Evolutionary conservation across 805 yeast genomes (phyloP).

Genomic region (Osmozyma mogii): DNA sequence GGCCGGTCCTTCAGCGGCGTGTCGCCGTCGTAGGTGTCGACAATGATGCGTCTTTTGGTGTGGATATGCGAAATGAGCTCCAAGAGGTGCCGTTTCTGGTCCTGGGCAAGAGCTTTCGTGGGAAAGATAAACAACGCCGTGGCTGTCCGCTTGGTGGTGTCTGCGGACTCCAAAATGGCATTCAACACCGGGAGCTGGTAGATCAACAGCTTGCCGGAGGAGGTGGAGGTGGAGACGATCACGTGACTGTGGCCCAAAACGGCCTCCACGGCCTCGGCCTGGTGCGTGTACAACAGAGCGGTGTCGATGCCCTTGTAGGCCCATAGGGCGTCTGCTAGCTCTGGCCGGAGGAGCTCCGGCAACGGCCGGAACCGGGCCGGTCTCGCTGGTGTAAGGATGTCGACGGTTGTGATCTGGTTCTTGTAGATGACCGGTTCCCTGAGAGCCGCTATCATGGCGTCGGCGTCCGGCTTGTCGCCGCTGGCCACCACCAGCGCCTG

Average conservation of each 20-base stretch:
- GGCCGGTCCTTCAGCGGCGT: slow-evolving; percentile 54
- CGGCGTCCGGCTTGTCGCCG: slow-evolving; percentile 28
- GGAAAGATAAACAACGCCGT: slow-evolving; percentile 90
- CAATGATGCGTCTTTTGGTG: slow-evolving; percentile 35
- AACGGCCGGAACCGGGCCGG: slow-evolving; percentile 38
- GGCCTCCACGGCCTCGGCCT: slow-evolving; percentile 64
- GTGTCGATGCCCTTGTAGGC: slow-evolving; percentile 34
- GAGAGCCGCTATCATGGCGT: slow-evolving; percentile 42
- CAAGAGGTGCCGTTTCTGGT: slow-evolving; percentile 77
- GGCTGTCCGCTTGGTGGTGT: slow-evolving; percentile 16
- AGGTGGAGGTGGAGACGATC: slow-evolving; percentile 88
- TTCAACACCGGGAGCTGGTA: slow-evolving; percentile 80
- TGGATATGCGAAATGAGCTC: slow-evolving; percentile 44
- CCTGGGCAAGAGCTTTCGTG: slow-evolving; percentile 96
- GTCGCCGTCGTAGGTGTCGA: slow-evolving; percentile 92
- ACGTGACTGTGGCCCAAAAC: slow-evolving; percentile 54
- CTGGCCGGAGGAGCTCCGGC: slow-evolving; percentile 39
- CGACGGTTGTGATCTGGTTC: slow-evolving; percentile 52
- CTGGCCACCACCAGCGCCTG: slow-evolving; percentile 6
- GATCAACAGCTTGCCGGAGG: slow-evolving; percentile 91
- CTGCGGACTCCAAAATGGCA: slow-evolving; percentile 30
- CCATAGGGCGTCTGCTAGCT: slow-evolving; percentile 41
- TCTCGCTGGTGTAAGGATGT: slow-evolving; percentile 38
- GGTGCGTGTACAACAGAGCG: slow-evolving; percentile 68
- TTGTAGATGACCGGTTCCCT: slow-evolving; percentile 44